A percentile compares a stretch with the other conserved stretches of the same genome.
phyloP scores from a whole-genome alignment of 164 flowering plant species.

The Berberis thunbergii region DNA sequence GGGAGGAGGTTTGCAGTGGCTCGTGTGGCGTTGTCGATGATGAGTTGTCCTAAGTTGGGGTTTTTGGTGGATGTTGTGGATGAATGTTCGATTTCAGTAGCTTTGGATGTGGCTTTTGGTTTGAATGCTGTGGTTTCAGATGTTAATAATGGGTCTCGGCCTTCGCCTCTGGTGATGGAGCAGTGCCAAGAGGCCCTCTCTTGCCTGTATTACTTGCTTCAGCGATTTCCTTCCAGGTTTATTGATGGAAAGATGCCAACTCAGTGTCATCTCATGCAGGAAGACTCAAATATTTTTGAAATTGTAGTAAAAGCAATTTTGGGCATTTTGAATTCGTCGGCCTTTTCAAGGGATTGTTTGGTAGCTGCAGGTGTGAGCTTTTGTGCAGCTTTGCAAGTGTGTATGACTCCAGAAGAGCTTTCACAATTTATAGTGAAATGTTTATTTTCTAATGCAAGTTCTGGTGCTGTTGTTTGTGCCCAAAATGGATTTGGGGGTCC shows the following conservation, averaged over 20 bases:
- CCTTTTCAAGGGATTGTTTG: slow-evolving; percentile 84
- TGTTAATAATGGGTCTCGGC: slow-evolving; percentile 46
- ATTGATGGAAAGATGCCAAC: slow-evolving; percentile 4
- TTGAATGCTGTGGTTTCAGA: slow-evolving; percentile 49
- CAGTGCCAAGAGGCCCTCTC: slow-evolving; percentile 96
- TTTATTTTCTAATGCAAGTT: slow-evolving; percentile 31
- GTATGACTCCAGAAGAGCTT: slow-evolving; percentile 53
- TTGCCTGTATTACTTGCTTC: slow-evolving; percentile 88
- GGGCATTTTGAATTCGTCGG: slow-evolving; percentile 48
- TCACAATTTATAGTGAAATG: slow-evolving; percentile 43
- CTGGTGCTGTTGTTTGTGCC: slow-evolving; percentile 12
- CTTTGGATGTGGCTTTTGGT: slow-evolving; percentile 48
- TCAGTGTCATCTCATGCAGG: slow-evolving; percentile 4
- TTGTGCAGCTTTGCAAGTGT: slow-evolving; percentile 82
- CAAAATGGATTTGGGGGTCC: slow-evolving; percentile 16
- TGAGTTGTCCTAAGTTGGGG: slow-evolving; percentile 79
- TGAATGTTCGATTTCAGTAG: slow-evolving; percentile 55
- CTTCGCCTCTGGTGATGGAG: slow-evolving; percentile 88
- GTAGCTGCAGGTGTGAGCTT: slow-evolving; percentile 95
- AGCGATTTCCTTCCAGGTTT: slow-evolving; percentile 67
- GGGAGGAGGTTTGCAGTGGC: slow-evolving; percentile 65
- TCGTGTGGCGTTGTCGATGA: slow-evolving; percentile 62
- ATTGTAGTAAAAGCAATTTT: slow-evolving; percentile 36
- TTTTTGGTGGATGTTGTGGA: slow-evolving; percentile 59
- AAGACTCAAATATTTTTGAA: slow-evolving; percentile 29